Evolutionary conservation across 2,329 filamentous ascomycete genomes (phyloP), one percentile per base, ranked within the genome.

Genomic region (Cordyceps farinosa): DNA sequence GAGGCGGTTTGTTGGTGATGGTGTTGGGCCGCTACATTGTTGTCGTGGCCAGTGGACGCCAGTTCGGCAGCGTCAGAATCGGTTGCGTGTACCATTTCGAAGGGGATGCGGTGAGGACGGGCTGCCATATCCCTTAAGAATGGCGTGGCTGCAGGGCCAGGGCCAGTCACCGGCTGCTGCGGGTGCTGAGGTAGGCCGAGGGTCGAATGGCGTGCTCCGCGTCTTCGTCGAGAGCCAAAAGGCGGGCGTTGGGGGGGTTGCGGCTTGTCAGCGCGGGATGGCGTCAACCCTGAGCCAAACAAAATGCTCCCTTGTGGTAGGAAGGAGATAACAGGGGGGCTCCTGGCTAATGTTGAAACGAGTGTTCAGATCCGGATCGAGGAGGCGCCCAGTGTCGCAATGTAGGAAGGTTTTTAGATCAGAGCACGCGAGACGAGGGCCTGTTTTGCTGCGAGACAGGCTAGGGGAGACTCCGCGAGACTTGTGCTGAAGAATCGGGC

Each of bases 151-250:
- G 63, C 63, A 47, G 47, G 8, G 45, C 22, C 45, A 63, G 56
- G 51, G 52, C 63, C 42, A 59, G 32, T 36, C 58, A 55, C 54
- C 58, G 54, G 63, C 61, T 40, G 58, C 57, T 40, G 47, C 52
- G 34, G 50, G 58, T 15, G 53, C 58, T 62, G 63, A 65, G 63
- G 59, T 48, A 34, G 45, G 40, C 40, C 17, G 29, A 56, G 53
- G 59, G 40, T 40, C 17, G 54, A 40, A 65, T 65, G 63, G 63
- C 63, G 63, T 65, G 63, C 63, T 65, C 62, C 45, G 44, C 27
- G 27, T 34, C 29, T 22, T 13, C 34, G 42, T 56, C 29, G 27
- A 27, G 30, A 56, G 52, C 34, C 52, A 54, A 50, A 29, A 17
- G 22, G 44, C 32, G 52, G 60, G n/a, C 13, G 44, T 27, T 29